Conservation (phyloP, 345 rosid genomes). For the Laguncularia racemosa region DNA sequence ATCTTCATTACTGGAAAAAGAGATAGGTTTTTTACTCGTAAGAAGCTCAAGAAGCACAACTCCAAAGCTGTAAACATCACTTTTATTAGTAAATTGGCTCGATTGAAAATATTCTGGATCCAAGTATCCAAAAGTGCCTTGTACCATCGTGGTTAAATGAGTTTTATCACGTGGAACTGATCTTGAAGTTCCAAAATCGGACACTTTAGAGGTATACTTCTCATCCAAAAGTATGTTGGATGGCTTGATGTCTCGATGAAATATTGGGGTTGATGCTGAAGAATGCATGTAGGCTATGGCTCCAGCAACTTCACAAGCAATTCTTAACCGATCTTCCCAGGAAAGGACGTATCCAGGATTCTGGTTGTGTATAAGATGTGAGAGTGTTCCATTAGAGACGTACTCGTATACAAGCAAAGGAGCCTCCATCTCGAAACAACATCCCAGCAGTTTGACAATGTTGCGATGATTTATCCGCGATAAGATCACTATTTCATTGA, state of each 20-base stretch:
- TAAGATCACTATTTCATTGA: constrained; percentile 19
- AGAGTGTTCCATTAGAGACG: constrained; percentile 22
- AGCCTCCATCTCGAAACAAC: constrained; percentile 20
- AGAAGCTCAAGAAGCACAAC: constrained; percentile 13
- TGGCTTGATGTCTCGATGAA: constrained; percentile 27
- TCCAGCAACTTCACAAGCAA: constrained; percentile 26
- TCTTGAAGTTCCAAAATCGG: constrained; percentile 14
- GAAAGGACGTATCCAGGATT: constrained; percentile 4
- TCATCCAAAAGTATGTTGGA: constrained; percentile 25
- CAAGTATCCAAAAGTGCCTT: constrained; percentile 13
- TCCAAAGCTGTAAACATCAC: constrained; percentile 17
- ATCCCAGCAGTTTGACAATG: constrained; percentile 19
- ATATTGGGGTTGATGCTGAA: constrained; percentile 21
- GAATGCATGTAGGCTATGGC: constrained; percentile 23
- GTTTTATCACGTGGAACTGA: constrained; percentile 11
- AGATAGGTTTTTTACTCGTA: constrained; percentile 8
- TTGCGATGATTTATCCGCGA: constrained; percentile 26
- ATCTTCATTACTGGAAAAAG: neutral
- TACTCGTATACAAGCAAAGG: constrained; percentile 18
- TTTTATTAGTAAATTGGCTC: constrained; percentile 12
- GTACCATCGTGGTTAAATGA: constrained; percentile 14
- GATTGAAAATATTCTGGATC: constrained; percentile 19
- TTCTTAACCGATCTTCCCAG: constrained; percentile 18
- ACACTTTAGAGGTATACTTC: constrained; percentile 9
- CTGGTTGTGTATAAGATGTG: constrained; percentile 8